Base-by-base conservation (phyloP, 768 basidiomycete genomes). In the Tricholoma bakamatsutake region DNA sequence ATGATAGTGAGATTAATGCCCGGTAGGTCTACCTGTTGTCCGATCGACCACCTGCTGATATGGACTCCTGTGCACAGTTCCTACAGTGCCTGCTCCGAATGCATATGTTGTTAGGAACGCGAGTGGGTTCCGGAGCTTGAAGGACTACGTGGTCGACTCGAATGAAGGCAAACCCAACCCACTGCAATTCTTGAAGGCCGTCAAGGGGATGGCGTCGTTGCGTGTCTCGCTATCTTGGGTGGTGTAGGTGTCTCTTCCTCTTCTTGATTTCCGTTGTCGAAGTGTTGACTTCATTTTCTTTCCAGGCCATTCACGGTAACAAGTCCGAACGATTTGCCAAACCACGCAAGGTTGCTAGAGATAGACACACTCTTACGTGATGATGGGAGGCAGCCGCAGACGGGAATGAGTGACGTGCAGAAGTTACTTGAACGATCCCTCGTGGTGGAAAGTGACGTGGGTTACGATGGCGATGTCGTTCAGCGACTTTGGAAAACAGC, bases 151-250 rank as follows among this genome's bases (percentile, higher is more conserved):
- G 35, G 34, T 39, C 42, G 15, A 34, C n/a, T 17, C 6, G 31
- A 43, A 42, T 28, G 8, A 37, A 3, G 40, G 8, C 31, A 69
- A 64, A 55, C 9, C 54, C 12, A 13, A 56, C 37, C 53, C 8
- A 7, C 63, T 66, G 48, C 61, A 59, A 24, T 80, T 76, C 53
- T 60, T 87, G 59, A 80, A 75, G 64, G 80, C 80, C 59, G 77
- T 74, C 13, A 84, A 80, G 62, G 87, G 87, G 1, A 65, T 82
- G 18, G 76, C 80, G 53, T 74, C 85, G 4, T 71, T 89, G 3
- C 73, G 77, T 18, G 72, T 89, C 12, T 76, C 81, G 31, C 69
- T 90, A 50, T 82, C 84, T 12, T 90, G 88, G 88, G 77, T 79
- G 87, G 21, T 24, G 21, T 87, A 55, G 49, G 78, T 72, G 15